A percentile compares a stretch with the other conserved stretches of the same genome.
Conservation (phyloP, 2,329 filamentous ascomycete species). For the Sporothrix brasiliensis region DNA sequence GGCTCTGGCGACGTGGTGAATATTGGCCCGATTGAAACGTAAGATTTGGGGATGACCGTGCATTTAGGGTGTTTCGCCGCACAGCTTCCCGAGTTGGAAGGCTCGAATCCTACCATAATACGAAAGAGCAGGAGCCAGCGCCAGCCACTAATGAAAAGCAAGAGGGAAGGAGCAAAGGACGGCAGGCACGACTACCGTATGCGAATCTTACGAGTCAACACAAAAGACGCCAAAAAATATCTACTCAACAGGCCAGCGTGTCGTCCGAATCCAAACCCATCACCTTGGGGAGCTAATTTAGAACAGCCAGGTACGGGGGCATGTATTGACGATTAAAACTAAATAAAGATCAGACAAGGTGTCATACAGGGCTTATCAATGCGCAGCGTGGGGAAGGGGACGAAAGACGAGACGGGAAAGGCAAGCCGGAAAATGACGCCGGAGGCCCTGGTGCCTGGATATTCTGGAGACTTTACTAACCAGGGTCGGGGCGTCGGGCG, state of each 20-base stretch:
- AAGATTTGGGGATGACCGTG: constrained; percentile 12
- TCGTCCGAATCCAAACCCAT: background rate
- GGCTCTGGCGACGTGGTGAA: background rate
- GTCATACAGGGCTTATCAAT: no score
- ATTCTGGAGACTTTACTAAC: background rate
- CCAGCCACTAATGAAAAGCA: background rate
- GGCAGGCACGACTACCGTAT: background rate
- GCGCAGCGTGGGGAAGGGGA: background rate
- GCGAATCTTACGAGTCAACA: no score
- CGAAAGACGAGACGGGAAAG: background rate
- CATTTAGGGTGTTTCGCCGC: background rate
- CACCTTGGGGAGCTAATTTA: background rate
- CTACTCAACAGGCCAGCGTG: background rate
- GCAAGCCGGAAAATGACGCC: background rate
- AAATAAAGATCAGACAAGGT: background rate
- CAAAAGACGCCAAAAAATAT: background rate
- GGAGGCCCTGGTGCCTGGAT: background rate
- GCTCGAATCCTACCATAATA: background rate
- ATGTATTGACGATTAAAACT: background rate
- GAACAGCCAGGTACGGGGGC: background rate
- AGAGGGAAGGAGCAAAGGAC: background rate
- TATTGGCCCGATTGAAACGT: constrained; percentile 8
- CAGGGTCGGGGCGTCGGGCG: background rate
- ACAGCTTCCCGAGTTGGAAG: background rate
- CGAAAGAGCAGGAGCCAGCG: no score